These are phyloP conservation scores for Rhynchosporium secalis DNA, from an alignment of 2,329 filamentous ascomycete genomes.

Conservation along the genomic window DNA sequence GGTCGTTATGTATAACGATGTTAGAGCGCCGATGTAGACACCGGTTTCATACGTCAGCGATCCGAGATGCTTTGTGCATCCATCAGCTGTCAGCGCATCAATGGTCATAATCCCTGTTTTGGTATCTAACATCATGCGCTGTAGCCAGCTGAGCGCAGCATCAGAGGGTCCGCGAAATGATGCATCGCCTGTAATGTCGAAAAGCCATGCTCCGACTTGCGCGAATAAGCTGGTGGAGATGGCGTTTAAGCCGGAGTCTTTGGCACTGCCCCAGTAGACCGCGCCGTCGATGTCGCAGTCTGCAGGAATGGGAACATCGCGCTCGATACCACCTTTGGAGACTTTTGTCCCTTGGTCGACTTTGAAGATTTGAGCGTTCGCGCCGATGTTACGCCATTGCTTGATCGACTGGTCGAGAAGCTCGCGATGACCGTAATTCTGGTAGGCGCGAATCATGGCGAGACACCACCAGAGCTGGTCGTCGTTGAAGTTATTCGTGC, in stretches of 20 bases:
- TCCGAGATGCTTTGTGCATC: slow-evolving; percentile 15
- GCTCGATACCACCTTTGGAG: slow-evolving; percentile 18
- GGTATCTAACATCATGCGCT: slow-evolving; percentile 21
- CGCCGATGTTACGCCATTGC: slow-evolving; percentile 22
- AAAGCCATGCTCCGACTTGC: slow-evolving; percentile 21
- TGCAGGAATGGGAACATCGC: slow-evolving; percentile 13
- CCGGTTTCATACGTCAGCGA: slow-evolving; percentile 27
- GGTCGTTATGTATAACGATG: slow-evolving; percentile 21
- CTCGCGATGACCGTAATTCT: slow-evolving; percentile 17
- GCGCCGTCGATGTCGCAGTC: slow-evolving; percentile 23
- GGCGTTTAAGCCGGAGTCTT: slow-evolving; percentile 18
- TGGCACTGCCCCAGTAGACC: slow-evolving; percentile 21
- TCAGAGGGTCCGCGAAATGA: slow-evolving; percentile 17
- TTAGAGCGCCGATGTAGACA: slow-evolving; percentile 24
- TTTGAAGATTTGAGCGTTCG: slow-evolving; percentile 18
- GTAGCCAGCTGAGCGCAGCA: slow-evolving; percentile 18
- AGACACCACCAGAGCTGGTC: slow-evolving; percentile 28
- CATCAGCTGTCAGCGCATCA: slow-evolving; percentile 12
- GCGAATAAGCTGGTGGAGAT: slow-evolving; percentile 25
- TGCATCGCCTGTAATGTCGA: slow-evolving; percentile 13
- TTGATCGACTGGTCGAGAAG: slow-evolving; percentile 16
- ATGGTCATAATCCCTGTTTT: slow-evolving; percentile 16
- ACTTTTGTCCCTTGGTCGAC: slow-evolving; percentile 18
- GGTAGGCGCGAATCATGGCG: slow-evolving; percentile 22
- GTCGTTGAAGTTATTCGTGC: slow-evolving; percentile 24